Percentiles rank a stretch among this genome's conserved stretches.
Evolutionary conservation across 495 filamentous ascomycete species (phyloP).

Genomic region (Neurospora sp.): DNA sequence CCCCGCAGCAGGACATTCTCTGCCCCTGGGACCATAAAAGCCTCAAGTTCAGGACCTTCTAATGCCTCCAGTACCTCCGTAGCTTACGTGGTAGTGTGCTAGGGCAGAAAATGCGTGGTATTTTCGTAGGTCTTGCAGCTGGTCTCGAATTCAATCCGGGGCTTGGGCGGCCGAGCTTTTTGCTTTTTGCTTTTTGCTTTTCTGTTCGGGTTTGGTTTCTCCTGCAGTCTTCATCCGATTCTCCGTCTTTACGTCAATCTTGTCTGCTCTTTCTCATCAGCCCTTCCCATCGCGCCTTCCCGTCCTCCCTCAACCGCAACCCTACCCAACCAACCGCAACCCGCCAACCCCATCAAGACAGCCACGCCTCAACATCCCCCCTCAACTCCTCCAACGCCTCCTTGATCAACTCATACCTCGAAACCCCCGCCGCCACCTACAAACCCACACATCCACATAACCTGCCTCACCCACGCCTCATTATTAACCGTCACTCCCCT

Average conservation of each 20-base stretch:
- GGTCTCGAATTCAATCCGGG: background rate
- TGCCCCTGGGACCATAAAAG: background rate
- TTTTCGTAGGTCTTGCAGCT: background rate
- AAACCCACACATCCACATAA: constrained; percentile 5
- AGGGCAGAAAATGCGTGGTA: background rate
- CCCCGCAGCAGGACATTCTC: background rate
- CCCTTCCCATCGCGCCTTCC: background rate
- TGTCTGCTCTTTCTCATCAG: background rate
- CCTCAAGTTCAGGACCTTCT: background rate
- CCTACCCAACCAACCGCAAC: background rate
- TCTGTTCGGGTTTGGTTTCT: background rate
- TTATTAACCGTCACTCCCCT: constrained; percentile 9
- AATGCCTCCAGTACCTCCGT: background rate
- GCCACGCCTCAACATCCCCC: background rate
- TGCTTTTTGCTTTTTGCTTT: background rate
- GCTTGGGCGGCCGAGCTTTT: background rate
- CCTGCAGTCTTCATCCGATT: background rate
- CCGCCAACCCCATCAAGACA: constrained; percentile 1
- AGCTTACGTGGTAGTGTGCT: background rate
- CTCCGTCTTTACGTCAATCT: background rate
- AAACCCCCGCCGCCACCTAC: constrained; percentile 5
- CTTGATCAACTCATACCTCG: constrained; percentile 11
- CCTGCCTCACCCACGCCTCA: constrained; percentile 3
- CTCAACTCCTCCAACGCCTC: constrained; percentile 7
- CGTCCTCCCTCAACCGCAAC: background rate